These are phyloP conservation scores for Colletotrichum tropicale DNA, from an alignment of 2,329 filamentous ascomycete species.

Conservation along the genomic window DNA sequence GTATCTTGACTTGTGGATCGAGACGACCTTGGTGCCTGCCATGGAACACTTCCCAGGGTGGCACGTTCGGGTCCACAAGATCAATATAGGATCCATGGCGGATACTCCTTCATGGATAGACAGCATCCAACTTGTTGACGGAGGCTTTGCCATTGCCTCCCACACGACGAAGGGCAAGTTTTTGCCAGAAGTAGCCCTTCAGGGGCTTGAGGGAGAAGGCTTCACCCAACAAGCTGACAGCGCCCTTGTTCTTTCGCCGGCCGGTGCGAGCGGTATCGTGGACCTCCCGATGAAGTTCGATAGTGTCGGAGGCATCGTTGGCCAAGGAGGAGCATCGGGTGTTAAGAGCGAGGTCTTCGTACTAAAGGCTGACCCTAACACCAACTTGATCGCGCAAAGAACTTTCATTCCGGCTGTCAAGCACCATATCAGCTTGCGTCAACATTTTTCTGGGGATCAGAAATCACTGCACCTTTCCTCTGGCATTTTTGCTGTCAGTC, in stretches of 20 bases:
- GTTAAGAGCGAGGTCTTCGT: not conserved
- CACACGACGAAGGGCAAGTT: not conserved
- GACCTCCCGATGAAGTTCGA: not conserved
- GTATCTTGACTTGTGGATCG: constrained; percentile 3
- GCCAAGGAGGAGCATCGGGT: not conserved
- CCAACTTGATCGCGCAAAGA: constrained; percentile 18
- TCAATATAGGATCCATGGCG: not conserved
- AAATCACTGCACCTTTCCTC: not conserved
- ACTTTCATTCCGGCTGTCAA: constrained; percentile 6
- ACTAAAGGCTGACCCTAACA: constrained; percentile 22
- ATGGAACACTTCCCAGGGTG: constrained; percentile 3
- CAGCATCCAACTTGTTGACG: constrained; percentile 14
- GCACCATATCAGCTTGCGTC: not conserved
- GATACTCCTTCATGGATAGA: not conserved
- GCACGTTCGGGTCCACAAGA: constrained; percentile 18
- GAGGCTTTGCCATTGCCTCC: constrained; percentile 19
- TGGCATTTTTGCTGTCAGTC: not conserved
- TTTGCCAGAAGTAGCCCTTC: not conserved
- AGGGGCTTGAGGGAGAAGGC: not conserved
- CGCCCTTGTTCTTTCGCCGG: not conserved
- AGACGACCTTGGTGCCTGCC: constrained; percentile 10
- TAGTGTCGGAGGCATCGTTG: not conserved
- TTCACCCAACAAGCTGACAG: not conserved
- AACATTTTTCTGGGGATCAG: no score
- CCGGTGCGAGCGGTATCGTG: constrained; percentile 14